These are phyloP conservation scores for Cicer chorassanicum DNA, from an alignment of 306 rosid species.

Conservation along the genomic window DNA sequence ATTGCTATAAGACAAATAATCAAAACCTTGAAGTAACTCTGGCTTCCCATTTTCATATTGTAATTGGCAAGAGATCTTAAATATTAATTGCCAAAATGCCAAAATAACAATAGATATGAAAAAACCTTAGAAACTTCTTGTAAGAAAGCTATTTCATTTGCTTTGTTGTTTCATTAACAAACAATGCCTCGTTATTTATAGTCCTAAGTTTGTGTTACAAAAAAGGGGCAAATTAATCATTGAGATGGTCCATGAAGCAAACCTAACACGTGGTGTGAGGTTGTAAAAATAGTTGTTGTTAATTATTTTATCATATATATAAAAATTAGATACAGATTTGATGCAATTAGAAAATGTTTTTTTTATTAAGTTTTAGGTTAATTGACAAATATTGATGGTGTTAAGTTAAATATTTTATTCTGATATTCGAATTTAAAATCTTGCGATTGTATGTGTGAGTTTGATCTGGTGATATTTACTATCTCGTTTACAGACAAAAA, in stretches of 20 bases:
- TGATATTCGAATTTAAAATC: too few relatives aligned
- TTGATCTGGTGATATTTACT: too few relatives aligned
- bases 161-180: neutral
- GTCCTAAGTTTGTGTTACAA: conserved; percentile 39
- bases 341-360: too few relatives aligned
- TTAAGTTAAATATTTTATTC: too few relatives aligned
- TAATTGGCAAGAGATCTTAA: conserved; percentile 7
- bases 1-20: conserved; percentile 54
- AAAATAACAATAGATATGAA: conserved; percentile 1
- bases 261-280: conserved; percentile 46
- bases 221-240: conserved; percentile 27
- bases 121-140: conserved; percentile 21
- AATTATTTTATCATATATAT: neutral
- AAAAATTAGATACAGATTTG: neutral
- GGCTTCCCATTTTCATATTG: conserved; percentile 52
- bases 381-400: too few relatives aligned
- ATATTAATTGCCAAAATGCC: neutral
- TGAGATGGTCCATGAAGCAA: conserved; percentile 47
- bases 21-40: conserved; percentile 36
- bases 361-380: too few relatives aligned
- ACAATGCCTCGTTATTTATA: conserved; percentile 42
- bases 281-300: conserved; percentile 10
- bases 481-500: too few relatives aligned
- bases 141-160: conserved; percentile 32
- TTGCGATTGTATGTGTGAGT: too few relatives aligned